phyloP scores from a whole-genome alignment of 345 rosid genomes.

The Eucalyptus brandiana region DNA sequence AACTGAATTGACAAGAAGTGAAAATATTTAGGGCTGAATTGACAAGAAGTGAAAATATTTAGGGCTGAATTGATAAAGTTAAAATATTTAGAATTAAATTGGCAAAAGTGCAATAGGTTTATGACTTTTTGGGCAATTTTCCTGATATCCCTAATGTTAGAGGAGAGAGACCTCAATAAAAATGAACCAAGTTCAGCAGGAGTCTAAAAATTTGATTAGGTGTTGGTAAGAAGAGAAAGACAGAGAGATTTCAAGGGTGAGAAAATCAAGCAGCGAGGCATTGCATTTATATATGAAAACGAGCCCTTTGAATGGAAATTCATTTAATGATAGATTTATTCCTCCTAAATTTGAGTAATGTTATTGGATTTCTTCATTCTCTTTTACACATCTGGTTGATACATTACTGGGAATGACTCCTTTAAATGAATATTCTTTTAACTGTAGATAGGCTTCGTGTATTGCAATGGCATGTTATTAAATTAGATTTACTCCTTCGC shows the following conservation, averaged over 20 bases:
- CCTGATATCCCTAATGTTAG: not conserved
- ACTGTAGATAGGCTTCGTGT: not conserved
- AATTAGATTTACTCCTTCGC: no score
- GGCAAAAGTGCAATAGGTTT: no score
- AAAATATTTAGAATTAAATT: fast-evolving
- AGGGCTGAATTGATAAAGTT: no score
- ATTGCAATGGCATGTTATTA: no score
- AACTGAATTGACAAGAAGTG: fast-evolving
- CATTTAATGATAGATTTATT: not conserved
- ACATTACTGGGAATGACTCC: not conserved
- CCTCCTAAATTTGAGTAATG: not conserved
- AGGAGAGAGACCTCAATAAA: not conserved
- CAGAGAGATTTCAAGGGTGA: no score
- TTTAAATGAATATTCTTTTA: not conserved
- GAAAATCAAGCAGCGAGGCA: not conserved
- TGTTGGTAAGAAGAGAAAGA: not conserved
- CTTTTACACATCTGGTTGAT: not conserved
- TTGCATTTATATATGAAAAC: no score
- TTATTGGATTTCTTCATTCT: not conserved
- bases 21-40: no score
- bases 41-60: no score
- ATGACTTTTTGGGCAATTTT: no score
- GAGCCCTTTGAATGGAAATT: not conserved
- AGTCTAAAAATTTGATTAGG: not conserved
- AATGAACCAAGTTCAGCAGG: not conserved